These are phyloP conservation scores for Nemania abortiva DNA, from an alignment of 2,329 filamentous ascomycete genomes.

Conservation along the genomic window DNA sequence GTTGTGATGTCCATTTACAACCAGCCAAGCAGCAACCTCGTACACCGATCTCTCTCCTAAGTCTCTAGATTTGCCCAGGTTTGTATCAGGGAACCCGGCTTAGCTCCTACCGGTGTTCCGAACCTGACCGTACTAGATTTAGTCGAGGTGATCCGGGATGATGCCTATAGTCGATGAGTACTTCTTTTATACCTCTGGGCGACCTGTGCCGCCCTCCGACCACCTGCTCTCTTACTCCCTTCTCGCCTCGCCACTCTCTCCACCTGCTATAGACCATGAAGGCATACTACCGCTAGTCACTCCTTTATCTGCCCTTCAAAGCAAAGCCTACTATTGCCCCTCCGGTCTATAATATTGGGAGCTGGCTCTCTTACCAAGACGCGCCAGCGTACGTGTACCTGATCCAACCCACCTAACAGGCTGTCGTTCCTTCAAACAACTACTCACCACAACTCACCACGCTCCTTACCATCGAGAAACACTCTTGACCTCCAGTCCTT, in stretches of 20 bases:
- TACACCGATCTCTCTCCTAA: constrained; percentile 51
- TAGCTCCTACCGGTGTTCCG: constrained; percentile 65
- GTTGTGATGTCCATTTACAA: constrained; percentile 52
- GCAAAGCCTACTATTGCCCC: constrained; percentile 56
- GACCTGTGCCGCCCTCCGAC: constrained; percentile 63
- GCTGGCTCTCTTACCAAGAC: constrained; percentile 67
- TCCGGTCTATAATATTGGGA: constrained; percentile 63
- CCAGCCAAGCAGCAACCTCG: constrained; percentile 55
- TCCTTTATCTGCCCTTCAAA: constrained; percentile 59
- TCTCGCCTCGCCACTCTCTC: constrained; percentile 61
- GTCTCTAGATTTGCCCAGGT: constrained; percentile 51
- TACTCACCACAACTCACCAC: constrained; percentile 54
- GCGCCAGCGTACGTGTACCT: constrained; percentile 53
- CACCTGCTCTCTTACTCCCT: constrained; percentile 55
- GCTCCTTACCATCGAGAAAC: constrained; percentile 51
- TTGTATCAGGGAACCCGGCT: constrained; percentile 65
- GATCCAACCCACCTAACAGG: constrained; percentile 56
- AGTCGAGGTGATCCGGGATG: constrained; percentile 54
- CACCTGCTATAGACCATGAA: constrained; percentile 52
- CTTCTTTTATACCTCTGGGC: constrained; percentile 65
- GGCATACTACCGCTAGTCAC: constrained; percentile 59
- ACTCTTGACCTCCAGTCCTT: constrained; percentile 34
- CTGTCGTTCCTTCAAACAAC: constrained; percentile 55
- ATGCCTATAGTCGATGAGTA: constrained; percentile 58
- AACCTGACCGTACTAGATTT: constrained; percentile 59